phyloP scores from a whole-genome alignment of 169 alveolate species.

The Eimeria acervulina region DNA sequence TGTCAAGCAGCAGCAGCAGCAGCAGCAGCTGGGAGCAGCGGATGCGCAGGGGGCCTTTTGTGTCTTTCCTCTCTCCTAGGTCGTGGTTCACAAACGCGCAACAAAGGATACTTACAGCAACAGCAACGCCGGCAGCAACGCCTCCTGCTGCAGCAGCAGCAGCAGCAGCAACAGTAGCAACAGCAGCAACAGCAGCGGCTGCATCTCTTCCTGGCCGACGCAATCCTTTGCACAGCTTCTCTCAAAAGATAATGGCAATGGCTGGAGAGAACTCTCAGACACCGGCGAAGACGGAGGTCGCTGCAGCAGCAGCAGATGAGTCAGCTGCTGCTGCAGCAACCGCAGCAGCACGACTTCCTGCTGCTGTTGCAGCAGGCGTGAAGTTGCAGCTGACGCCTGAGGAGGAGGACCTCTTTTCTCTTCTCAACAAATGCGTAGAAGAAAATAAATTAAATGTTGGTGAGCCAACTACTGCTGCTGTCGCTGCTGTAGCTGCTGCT shows the following conservation, averaged over 20 bases:
- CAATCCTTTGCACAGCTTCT: not conserved
- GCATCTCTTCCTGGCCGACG: not conserved
- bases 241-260: not conserved
- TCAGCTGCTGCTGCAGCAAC: not conserved
- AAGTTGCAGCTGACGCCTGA: not conserved
- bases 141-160: not conserved
- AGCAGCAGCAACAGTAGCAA: not conserved
- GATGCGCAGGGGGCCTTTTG: slow-evolving; percentile 1
- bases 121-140: not conserved
- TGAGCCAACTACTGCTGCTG: not conserved
- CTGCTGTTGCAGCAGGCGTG: not conserved
- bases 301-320: not conserved
- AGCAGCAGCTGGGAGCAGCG: not conserved
- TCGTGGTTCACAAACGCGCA: not conserved
- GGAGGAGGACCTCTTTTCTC: slow-evolving; percentile 2
- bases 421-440: not conserved
- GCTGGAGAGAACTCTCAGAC: not conserved
- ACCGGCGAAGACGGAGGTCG: not conserved
- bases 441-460: slow-evolving; percentile 3
- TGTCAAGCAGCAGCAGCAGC: too few species aligned
- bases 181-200: not conserved
- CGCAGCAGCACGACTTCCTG: not conserved
- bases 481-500: not conserved
- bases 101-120: not conserved
- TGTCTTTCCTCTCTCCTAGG: not conserved